Percentiles rank a stretch among this genome's conserved stretches.
These are phyloP conservation scores for Rhynchosporium agropyri DNA, from an alignment of 2,329 filamentous ascomycete species.

Conservation along the genomic window DNA sequence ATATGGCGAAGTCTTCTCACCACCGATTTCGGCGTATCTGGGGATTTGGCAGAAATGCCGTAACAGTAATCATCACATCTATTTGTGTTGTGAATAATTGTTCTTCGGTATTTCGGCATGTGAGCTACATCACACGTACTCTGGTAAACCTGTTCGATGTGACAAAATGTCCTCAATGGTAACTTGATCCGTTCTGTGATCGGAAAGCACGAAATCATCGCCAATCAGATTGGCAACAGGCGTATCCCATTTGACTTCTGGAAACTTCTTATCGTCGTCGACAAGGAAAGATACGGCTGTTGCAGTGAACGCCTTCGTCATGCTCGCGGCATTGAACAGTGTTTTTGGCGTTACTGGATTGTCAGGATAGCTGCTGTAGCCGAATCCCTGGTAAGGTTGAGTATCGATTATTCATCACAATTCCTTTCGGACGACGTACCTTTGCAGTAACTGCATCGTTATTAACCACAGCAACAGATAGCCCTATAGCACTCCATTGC, in stretches of 20 bases:
- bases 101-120: not conserved
- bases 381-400: conserved; percentile 41
- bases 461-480: conserved; percentile 51
- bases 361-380: conserved; percentile 44
- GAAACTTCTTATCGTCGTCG: conserved; percentile 44
- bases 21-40: conserved; percentile 40
- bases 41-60: conserved; percentile 40
- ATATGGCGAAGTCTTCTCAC: conserved; percentile 51
- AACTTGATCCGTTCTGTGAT: conserved; percentile 50
- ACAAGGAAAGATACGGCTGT: conserved; percentile 54
- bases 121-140: conserved; percentile 23
- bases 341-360: conserved; percentile 49
- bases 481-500: conserved; percentile 46
- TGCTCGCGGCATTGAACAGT: conserved; percentile 57
- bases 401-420: not conserved
- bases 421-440: conserved; percentile 34
- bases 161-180: conserved; percentile 57
- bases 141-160: conserved; percentile 53
- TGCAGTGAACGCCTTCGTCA: conserved; percentile 56
- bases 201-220: conserved; percentile 55
- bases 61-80: conserved; percentile 44
- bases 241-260: conserved; percentile 46
- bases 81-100: not conserved
- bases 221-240: conserved; percentile 51
- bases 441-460: conserved; percentile 46